Conservation (phyloP, 352 stramenopile genomes). For the Phytopythium delawarense region DNA sequence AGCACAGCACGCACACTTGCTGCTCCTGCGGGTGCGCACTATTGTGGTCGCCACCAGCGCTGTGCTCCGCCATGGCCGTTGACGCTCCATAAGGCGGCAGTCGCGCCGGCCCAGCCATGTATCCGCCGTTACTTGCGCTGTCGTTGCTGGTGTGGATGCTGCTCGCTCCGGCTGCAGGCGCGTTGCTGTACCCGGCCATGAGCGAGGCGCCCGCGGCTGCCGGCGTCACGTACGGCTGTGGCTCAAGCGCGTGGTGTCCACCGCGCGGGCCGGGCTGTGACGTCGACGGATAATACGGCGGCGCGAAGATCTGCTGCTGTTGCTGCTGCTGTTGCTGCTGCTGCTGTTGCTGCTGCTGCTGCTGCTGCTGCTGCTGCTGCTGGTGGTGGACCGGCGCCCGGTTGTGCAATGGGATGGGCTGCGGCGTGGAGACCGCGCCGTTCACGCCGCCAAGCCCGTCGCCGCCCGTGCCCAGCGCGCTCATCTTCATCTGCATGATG, state of each 20-base stretch:
- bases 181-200: constrained; percentile 19
- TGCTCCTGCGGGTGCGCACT: constrained; percentile 26
- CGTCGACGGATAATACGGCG: constrained; percentile 23
- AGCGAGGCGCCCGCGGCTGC: constrained; percentile 15
- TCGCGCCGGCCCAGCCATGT: constrained; percentile 21
- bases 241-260: neutral
- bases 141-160: constrained; percentile 13
- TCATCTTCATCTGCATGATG: constrained; percentile 36
- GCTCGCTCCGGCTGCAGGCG: constrained; percentile 2
- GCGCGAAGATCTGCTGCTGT: constrained; percentile 27
- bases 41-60: constrained; percentile 26
- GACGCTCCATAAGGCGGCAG: constrained; percentile 33
- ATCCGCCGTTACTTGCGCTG: constrained; percentile 15
- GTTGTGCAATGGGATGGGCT: constrained; percentile 2
- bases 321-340: constrained; percentile 20
- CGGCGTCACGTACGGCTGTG: constrained; percentile 18
- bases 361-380: constrained; percentile 19
- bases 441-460: constrained; percentile 7
- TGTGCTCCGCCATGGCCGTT: constrained; percentile 24
- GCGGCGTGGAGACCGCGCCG: neutral
- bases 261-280: constrained; percentile 22
- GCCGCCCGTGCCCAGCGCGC: constrained; percentile 4
- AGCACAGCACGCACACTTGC: constrained; percentile 39
- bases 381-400: neutral
- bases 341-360: constrained; percentile 23